Base-by-base conservation (phyloP, 441 rosid species). In the Populus trichocarpa region DNA sequence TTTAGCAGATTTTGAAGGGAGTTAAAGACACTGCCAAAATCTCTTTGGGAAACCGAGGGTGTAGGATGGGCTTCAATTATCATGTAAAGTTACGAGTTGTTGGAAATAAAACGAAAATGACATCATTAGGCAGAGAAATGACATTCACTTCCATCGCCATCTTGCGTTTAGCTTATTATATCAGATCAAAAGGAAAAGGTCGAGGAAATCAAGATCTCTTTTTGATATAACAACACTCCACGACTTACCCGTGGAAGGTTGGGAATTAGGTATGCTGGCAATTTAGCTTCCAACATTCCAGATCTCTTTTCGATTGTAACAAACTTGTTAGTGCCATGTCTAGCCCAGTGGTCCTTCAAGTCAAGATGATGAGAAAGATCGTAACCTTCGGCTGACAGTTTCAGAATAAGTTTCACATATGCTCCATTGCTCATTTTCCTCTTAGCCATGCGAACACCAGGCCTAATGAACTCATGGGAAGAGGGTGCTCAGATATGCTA, bases 341-440 rank as follows among this genome's bases (percentile, higher is more conserved):
- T 87, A 61, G 93, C 91, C 95, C 91, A 90, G 74, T 87, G 91
- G 69, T 84, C 79, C 86, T 81, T 89, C 88, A 89, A 84, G 79
- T 88, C 90, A 81, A 92, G 84, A 6, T 93, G 88, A 42, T 42
- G 72, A 61, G 92, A 81, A 42, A 92, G 88, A 80, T 89, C 83
- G 72, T 86, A 67, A 63, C 90, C 93, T 85, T 88, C 93, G 26
- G 84, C 85, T 35, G 82, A 88, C 80, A 92, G 90, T 79, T 87
- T 82, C 25, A 81, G 72, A 18, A 90, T 82, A 36, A 88, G 88
- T 78, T 92, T 92, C 46, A 73, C 42, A 82, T 87, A 92, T 28
- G 90, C 95, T 46, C 93, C 90, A 50, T 79, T 85, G 84, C 93
- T 90, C 95, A 90, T 92, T 88, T 90, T 90, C 81, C 93, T 88